Conservation (phyloP, 1,284 basidiomycete genomes). For the Ganoderma boninense region DNA sequence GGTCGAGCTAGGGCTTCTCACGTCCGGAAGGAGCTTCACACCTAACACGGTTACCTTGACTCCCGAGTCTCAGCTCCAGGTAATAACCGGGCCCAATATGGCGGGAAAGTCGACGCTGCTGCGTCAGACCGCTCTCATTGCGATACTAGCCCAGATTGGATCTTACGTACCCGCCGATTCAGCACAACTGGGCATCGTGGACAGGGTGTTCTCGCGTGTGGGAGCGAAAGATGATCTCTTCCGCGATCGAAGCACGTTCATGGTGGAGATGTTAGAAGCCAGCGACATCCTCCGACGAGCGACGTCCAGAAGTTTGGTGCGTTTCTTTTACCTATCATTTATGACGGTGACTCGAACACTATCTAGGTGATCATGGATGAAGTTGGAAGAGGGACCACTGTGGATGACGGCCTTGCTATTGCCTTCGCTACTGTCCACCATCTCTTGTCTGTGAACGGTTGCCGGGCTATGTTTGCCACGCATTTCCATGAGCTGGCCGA, state of each 20-base stretch:
- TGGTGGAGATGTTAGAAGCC: slow-evolving; percentile 92
- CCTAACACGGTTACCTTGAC: slow-evolving; percentile 82
- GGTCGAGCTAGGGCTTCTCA: slow-evolving; percentile 89
- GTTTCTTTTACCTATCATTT: slow-evolving; percentile 35
- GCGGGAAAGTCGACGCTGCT: slow-evolving; percentile 94
- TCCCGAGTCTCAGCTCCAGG: slow-evolving; percentile 67
- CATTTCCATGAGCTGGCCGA: slow-evolving; percentile 96
- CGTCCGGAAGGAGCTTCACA: slow-evolving; percentile 79
- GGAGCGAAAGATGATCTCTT: slow-evolving; percentile 97
- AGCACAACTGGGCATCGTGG: slow-evolving; percentile 87
- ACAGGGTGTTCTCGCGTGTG: slow-evolving; percentile 93
- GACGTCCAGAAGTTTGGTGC: slow-evolving; percentile 81
- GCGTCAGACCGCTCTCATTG: slow-evolving; percentile 90
- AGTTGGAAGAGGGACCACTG: slow-evolving; percentile 94
- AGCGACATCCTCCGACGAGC: slow-evolving; percentile 85
- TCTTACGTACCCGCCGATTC: slow-evolving; percentile 91
- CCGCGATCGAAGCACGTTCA: slow-evolving; percentile 93
- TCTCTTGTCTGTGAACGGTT: slow-evolving; percentile 77
- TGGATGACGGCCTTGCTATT: slow-evolving; percentile 91
- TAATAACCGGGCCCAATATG: slow-evolving; percentile 98
- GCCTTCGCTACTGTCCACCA: slow-evolving; percentile 92
- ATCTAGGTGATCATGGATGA: slow-evolving; percentile 98
- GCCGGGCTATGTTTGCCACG: slow-evolving; percentile 92
- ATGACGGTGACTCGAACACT: not conserved
- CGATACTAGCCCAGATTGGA: slow-evolving; percentile 92